A percentile compares a stretch with the other conserved stretches of the same genome.
phyloP scores from a whole-genome alignment of 75 land plant species.

The Cryptomeria japonica region DNA sequence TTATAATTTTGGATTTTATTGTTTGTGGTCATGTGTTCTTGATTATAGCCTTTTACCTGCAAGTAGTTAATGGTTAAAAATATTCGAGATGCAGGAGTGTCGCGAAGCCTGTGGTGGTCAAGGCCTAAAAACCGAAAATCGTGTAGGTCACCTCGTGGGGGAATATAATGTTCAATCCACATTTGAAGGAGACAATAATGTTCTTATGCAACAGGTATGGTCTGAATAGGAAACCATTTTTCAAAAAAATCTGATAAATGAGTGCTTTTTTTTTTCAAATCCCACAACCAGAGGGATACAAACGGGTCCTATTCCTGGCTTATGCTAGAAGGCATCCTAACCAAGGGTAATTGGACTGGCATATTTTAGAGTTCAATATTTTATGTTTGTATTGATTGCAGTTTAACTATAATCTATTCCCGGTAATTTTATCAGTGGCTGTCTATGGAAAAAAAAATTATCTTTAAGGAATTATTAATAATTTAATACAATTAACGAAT shows the following conservation, averaged over 20 bases:
- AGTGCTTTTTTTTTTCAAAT: too few relatives aligned
- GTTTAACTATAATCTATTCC: too few relatives aligned
- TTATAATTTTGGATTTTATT: neutral
- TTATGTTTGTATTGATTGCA: neutral
- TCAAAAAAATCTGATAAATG: too few relatives aligned
- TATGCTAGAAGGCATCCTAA: too few relatives aligned
- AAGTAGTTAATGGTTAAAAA: neutral
- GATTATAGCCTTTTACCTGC: neutral
- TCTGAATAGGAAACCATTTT: neutral
- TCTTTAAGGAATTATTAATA: too few relatives aligned
- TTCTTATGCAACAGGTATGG: constrained; percentile 90
- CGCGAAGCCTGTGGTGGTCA: constrained; percentile 99
- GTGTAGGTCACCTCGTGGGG: constrained; percentile 70
- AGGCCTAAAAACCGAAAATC: constrained; percentile 90
- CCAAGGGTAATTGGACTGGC: neutral
- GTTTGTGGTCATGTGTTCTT: neutral
- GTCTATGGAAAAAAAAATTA: too few relatives aligned
- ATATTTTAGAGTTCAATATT: too few relatives aligned
- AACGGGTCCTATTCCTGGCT: too few relatives aligned
- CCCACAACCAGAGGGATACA: too few relatives aligned
- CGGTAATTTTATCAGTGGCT: too few relatives aligned
- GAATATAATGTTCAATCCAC: constrained; percentile 93
- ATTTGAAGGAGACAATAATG: constrained; percentile 95
- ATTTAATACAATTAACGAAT: too few relatives aligned
- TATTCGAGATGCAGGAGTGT: constrained; percentile 62